These are phyloP conservation scores for Aureobasidium sp. DNA, from an alignment of 2,329 filamentous ascomycete genomes.

Conservation along the genomic window DNA sequence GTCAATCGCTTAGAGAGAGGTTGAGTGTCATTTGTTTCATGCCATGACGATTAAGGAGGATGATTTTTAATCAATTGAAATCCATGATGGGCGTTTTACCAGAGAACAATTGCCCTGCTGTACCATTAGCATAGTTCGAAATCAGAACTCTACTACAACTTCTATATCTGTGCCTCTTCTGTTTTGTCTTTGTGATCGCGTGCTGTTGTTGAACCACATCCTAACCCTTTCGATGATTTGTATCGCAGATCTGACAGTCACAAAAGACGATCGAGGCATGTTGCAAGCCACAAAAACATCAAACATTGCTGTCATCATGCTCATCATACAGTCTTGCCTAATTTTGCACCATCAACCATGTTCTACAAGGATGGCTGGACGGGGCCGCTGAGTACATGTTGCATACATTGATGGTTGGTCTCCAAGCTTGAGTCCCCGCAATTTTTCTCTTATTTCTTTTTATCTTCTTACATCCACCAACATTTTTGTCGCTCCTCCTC, in stretches of 20 bases:
- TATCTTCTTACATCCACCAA: not conserved
- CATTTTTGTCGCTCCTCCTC: not conserved
- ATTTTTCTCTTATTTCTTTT: not conserved
- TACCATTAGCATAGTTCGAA: constrained; percentile 12
- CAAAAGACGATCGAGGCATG: too few species aligned
- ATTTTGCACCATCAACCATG: too few species aligned
- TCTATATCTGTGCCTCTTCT: not conserved
- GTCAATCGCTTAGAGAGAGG: constrained; percentile 17
- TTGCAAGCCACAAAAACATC: too few species aligned
- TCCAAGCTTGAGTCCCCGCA: not conserved
- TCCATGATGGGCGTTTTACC: constrained; percentile 8
- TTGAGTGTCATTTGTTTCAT: constrained; percentile 10
- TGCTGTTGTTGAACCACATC: not conserved
- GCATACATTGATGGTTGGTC: not conserved
- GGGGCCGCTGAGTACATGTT: not conserved
- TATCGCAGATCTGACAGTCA: too few species aligned
- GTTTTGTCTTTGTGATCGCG: not conserved
- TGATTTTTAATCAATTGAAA: constrained; percentile 9
- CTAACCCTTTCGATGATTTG: too few species aligned
- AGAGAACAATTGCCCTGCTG: constrained; percentile 8
- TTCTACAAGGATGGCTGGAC: not conserved
- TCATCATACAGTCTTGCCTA: too few species aligned
- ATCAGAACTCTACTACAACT: constrained; percentile 4
- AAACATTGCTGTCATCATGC: too few species aligned
- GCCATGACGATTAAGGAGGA: constrained; percentile 12